Percentiles rank a stretch among this genome's conserved stretches.
Evolutionary conservation across 2,329 filamentous ascomycete genomes (phyloP).

Genomic region (Fusarium ramigenum): DNA sequence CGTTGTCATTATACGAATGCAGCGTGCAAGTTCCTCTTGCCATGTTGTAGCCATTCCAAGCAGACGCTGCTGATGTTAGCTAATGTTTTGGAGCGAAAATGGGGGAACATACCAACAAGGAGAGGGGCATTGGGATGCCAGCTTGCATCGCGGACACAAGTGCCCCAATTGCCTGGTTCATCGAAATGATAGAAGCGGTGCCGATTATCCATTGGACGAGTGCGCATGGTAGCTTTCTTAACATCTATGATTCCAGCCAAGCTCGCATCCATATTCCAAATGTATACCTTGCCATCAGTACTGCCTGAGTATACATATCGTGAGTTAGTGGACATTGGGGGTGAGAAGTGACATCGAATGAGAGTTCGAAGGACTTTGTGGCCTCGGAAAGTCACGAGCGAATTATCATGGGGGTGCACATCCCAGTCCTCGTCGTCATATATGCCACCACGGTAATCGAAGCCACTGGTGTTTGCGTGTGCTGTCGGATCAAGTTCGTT

Average conservation of each 20-base stretch:
- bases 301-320: constrained; percentile 94
- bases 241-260: constrained; percentile 83
- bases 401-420: constrained; percentile 81
- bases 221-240: constrained; percentile 71
- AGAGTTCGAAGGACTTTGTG: constrained; percentile 89
- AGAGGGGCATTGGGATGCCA: constrained; percentile 90
- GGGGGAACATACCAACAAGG: constrained; percentile 66
- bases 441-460: constrained; percentile 77
- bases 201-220: constrained; percentile 64
- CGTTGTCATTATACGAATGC: constrained; percentile 78
- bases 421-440: constrained; percentile 73
- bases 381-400: constrained; percentile 90
- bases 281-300: constrained; percentile 86
- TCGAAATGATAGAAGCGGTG: constrained; percentile 66
- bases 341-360: constrained; percentile 95
- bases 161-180: constrained; percentile 71
- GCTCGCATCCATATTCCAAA: constrained; percentile 95
- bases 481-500: constrained; percentile 64
- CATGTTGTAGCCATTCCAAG: constrained; percentile 82
- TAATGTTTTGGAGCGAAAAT: not conserved
- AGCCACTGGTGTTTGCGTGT: constrained; percentile 65
- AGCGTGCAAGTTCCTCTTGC: constrained; percentile 78
- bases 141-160: constrained; percentile 85
- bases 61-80: constrained; percentile 68
- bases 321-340: constrained; percentile 83